Base-by-base conservation (phyloP, 495 filamentous ascomycete genomes). In the Penicillium ucsense region DNA sequence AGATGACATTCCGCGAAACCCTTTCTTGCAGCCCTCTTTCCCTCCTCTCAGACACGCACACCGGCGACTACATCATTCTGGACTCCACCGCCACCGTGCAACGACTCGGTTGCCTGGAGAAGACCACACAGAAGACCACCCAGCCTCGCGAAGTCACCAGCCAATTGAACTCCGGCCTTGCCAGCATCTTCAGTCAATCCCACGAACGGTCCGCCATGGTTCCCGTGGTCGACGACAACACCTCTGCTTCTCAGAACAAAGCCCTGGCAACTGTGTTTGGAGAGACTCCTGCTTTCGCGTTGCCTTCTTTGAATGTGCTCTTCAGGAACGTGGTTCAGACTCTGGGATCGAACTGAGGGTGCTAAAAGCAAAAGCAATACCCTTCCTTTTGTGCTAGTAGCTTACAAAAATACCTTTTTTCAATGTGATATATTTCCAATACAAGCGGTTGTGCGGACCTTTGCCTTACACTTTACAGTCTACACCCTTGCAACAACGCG, bases 251-350 rank as follows among this genome's bases (percentile, higher is more conserved):
- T 27, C 67, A 81, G 31, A 72, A 73, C 36, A 81, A 87, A 55
- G 79, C 78, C 49, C 66, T 95, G 41, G 75, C 84, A 8, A 73
- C 78, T 49, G 74, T 94, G 6, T 92, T 94, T 61, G 81, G 88
- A 46, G 74, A 76, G 32, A 81, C 77, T 2, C 83, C 86, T 28
- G 75, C 86, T 5, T 87, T 83, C 64, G 82, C 84, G 7, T 73
- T 92, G 65, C 86, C 87, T 30, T 79, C 86, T 35, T 80, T 92
- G 37, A 77, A 79, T 44, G 82, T 88, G 44, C 69, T 94, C 56
- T 94, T 94, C 60, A 77, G 83, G 52, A 79, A 81, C 46, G 84
- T 95, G 11, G 80, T 74, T 20, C 60, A 66, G 43, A 61, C 63
- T 31, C 45, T 73, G 31, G 49, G 54, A 7, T 49, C 53, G 11